A percentile compares a stretch with the other conserved stretches of the same genome.
These are phyloP conservation scores for Termitomyces sp. DNA, from an alignment of 768 basidiomycete genomes.

Conservation along the genomic window DNA sequence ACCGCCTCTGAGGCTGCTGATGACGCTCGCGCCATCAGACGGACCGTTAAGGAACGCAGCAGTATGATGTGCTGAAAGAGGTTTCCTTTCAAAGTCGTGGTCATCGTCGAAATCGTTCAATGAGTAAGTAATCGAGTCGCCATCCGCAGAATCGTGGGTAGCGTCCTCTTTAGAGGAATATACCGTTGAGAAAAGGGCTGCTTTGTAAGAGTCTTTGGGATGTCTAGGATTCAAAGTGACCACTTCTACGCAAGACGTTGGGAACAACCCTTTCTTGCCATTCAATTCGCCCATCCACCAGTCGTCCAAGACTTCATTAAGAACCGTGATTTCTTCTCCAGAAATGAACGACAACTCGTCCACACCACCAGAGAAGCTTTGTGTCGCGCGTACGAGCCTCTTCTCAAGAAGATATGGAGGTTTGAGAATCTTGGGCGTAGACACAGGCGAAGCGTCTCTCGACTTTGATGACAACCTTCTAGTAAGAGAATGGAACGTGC, in stretches of 20 bases:
- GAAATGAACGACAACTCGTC: constrained; percentile 76
- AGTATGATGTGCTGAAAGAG: constrained; percentile 30
- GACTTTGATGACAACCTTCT: constrained; percentile 28
- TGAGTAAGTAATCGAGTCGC: constrained; percentile 18
- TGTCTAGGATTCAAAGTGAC: constrained; percentile 26
- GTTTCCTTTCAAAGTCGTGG: constrained; percentile 39
- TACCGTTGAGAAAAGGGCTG: constrained; percentile 1
- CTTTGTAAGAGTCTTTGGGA: constrained; percentile 8
- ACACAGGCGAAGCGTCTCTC: constrained; percentile 30
- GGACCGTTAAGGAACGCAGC: constrained; percentile 42
- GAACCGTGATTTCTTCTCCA: constrained; percentile 71
- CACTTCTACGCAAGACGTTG: constrained; percentile 66
- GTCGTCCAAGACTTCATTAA: constrained; percentile 79
- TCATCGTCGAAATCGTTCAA: constrained; percentile 41
- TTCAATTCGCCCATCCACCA: constrained; percentile 87
- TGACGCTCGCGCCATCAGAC: constrained; percentile 37
- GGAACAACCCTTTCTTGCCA: constrained; percentile 78
- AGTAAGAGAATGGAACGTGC: constrained; percentile 23
- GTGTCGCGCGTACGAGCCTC: constrained; percentile 62
- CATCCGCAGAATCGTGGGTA: neutral
- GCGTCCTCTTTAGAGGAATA: neutral
- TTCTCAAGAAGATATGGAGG: constrained; percentile 44
- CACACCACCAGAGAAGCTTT: constrained; percentile 67
- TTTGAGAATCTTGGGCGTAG: constrained; percentile 39
- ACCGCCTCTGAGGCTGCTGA: constrained; percentile 25